Evolutionary conservation across 805 yeast genomes (phyloP).

Genomic region (Debaryomyces prosopidis): DNA sequence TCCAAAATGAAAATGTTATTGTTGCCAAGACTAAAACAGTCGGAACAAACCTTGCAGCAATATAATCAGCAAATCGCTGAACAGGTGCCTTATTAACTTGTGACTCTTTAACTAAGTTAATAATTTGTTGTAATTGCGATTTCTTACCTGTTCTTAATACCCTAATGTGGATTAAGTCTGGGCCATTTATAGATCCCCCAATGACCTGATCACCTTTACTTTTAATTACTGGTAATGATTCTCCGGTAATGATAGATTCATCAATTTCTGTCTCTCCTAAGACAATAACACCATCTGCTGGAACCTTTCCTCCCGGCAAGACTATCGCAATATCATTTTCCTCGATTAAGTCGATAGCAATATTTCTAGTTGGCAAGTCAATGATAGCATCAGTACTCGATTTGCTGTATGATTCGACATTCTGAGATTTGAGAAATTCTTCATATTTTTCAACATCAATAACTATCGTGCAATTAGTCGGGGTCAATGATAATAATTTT

Average conservation of each 20-base stretch:
- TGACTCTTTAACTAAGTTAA: constrained; percentile 82
- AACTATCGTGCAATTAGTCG: constrained; percentile 69
- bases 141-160: constrained; percentile 76
- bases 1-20: constrained; percentile 55
- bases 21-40: constrained; percentile 60
- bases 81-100: constrained; percentile 89
- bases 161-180: constrained; percentile 65
- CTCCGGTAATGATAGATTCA: constrained; percentile 92
- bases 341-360: constrained; percentile 80
- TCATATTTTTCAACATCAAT: constrained; percentile 36
- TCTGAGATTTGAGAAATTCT: constrained; percentile 11
- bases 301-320: constrained; percentile 83
- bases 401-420: constrained; percentile 1
- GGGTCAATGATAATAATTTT: constrained; percentile 74
- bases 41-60: constrained; percentile 87
- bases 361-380: constrained; percentile 41
- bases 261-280: constrained; percentile 82
- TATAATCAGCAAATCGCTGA: constrained; percentile 81
- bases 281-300: constrained; percentile 85
- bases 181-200: constrained; percentile 91
- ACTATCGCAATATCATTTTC: constrained; percentile 73
- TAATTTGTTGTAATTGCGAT: constrained; percentile 86
- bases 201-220: constrained; percentile 59
- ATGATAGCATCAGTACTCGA: constrained; percentile 2
- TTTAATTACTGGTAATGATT: constrained; percentile 74